Percentiles rank a stretch among this genome's conserved stretches.
These are phyloP conservation scores for Eucalyptus tenuipes DNA, from an alignment of 345 rosid genomes.

Conservation along the genomic window DNA sequence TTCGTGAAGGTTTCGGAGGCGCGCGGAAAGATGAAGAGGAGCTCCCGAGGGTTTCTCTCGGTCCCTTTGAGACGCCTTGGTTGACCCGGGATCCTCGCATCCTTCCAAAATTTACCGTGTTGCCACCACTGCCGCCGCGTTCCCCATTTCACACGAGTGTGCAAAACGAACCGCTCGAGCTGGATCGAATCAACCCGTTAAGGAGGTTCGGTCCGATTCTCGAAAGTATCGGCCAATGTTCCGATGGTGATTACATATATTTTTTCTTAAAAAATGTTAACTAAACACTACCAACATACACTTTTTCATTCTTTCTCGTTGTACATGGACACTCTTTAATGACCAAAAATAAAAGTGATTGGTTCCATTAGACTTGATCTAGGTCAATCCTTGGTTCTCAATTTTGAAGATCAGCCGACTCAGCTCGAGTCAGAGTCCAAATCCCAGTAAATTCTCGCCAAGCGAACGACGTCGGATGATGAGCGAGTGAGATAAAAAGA, in stretches of 20 bases:
- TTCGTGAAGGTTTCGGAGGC: slow-evolving; percentile 17
- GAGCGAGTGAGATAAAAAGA: neutral
- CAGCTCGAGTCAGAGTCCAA: neutral
- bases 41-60: neutral
- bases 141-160: neutral
- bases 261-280: too few relatives aligned
- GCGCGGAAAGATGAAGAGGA: neutral
- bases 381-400: rapidly evolving
- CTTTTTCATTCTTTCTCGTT: too few relatives aligned
- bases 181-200: rapidly evolving
- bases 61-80: slow-evolving; percentile 2
- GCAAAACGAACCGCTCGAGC: too few relatives aligned
- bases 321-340: rapidly evolving
- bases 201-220: rapidly evolving
- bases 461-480: neutral
- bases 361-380: rapidly evolving
- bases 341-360: rapidly evolving
- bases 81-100: slow-evolving; percentile 11
- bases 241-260: rapidly evolving
- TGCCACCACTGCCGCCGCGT: neutral
- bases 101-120: neutral
- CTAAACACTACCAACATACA: rapidly evolving
- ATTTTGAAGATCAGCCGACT: too few relatives aligned
- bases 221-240: rapidly evolving
- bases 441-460: neutral